Evolutionary conservation across 805 yeast genomes (phyloP), one percentile per base, ranked within the genome.

Genomic region (Cyberlindnera mississippiensis): DNA sequence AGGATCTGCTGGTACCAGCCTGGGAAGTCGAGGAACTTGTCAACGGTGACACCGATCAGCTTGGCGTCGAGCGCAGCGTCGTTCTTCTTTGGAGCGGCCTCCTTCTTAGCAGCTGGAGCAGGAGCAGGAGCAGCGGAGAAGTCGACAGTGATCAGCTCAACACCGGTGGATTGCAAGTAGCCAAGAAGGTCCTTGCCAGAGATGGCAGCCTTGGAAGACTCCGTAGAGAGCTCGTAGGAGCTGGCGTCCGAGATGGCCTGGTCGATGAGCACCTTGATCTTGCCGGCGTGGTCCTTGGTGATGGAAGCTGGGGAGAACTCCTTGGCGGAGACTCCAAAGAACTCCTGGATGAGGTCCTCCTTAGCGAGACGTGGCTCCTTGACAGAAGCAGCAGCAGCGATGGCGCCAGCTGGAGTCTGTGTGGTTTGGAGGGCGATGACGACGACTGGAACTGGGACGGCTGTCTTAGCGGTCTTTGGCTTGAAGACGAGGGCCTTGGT

Each of bases 1-100:
- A 90, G 76, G 45, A 95, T 83, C 72, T 93, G 99, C 57, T 90
- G 90, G 72, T 93, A 93, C 99, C 99, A 93, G 40, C 89, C 80
- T 48, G 99, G 81, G 73, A 93, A 93, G 63, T 93, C 99, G 57
- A 79, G 73, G 49, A 80, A 78, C 69, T 93, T 93, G 67, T 88
- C 96, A 38, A 85, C 95, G 35, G 98, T 93, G 63, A 93, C 91
- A 67, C 99, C 99, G 54, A 93, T 86, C 58, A 90, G 70, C 59
- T 91, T 89, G 37, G 96, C 93, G 60, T 86, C 96, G 53, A 83
- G 64, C 50, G 77, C 76, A 39, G 85, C 84, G 27, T 62, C 59
- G 15, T 49, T 48, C 29, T 57, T 49, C 30, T 57, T 50, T 29
- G 62, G 57, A 10, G 63, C 53, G 34, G 62, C 57, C 26, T 57